A percentile compares a stretch with the other conserved stretches of the same genome.
phyloP scores from a whole-genome alignment of 2,329 filamentous ascomycete genomes.

The Colletotrichum paranaense region DNA sequence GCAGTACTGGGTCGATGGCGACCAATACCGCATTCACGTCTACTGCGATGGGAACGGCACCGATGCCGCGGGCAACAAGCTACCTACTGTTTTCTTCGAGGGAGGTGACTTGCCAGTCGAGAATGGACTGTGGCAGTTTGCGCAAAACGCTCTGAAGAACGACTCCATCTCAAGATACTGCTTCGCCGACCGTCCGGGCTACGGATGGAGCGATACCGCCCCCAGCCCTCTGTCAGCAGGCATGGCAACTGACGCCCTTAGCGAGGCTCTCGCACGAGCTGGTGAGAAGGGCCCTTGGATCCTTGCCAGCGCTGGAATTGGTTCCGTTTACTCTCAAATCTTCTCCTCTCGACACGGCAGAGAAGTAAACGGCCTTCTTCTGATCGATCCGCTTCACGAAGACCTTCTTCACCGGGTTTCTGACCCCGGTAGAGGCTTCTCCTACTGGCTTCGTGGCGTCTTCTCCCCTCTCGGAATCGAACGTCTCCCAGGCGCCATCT shows the following conservation, averaged over 20 bases:
- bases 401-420: conserved; percentile 79
- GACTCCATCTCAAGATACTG: conserved; percentile 90
- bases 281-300: conserved; percentile 92
- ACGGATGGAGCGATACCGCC: conserved; percentile 89
- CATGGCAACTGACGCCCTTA: conserved; percentile 90
- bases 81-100: conserved; percentile 89
- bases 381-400: conserved; percentile 92
- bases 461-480: conserved; percentile 89
- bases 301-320: conserved; percentile 85
- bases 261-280: conserved; percentile 83
- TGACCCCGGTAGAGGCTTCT: conserved; percentile 77
- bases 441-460: conserved; percentile 87
- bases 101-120: conserved; percentile 85
- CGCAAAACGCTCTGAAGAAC: conserved; percentile 79
- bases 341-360: conserved; percentile 86
- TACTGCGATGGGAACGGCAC: conserved; percentile 83
- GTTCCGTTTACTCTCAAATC: conserved; percentile 89
- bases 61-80: conserved; percentile 61
- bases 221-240: conserved; percentile 94
- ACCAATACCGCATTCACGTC: conserved; percentile 89
- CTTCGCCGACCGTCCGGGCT: conserved; percentile 93
- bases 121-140: conserved; percentile 82
- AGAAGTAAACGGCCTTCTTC: conserved; percentile 80
- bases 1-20: conserved; percentile 82
- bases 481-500: conserved; percentile 81